These are phyloP conservation scores for Prinsepia uniflora DNA, from an alignment of 306 rosid species.

Conservation along the genomic window DNA sequence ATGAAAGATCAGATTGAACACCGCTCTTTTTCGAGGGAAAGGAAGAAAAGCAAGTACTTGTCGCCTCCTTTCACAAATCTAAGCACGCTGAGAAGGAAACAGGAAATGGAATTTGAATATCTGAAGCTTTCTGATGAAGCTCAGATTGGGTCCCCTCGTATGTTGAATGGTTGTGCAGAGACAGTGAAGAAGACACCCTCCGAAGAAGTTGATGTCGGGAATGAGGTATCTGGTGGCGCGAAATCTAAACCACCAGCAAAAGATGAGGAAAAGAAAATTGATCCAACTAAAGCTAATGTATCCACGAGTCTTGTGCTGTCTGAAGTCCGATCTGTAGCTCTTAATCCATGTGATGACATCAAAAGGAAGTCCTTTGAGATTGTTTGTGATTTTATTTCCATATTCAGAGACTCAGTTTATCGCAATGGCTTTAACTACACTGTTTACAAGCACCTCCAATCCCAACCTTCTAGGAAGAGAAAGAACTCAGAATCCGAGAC, in stretches of 20 bases:
- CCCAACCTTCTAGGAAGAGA: slow-evolving; percentile 43
- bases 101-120: slow-evolving; percentile 23
- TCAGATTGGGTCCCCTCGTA: slow-evolving; percentile 18
- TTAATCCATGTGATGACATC: slow-evolving; percentile 31
- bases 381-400: slow-evolving; percentile 38
- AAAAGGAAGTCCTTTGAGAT: slow-evolving; percentile 30
- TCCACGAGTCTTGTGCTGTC: slow-evolving; percentile 39
- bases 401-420: slow-evolving; percentile 54
- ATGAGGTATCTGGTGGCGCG: slow-evolving; percentile 22
- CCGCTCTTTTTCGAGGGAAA: slow-evolving; percentile 47
- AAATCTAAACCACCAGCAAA: slow-evolving; percentile 29
- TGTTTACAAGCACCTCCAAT: slow-evolving; percentile 28
- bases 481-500: slow-evolving; percentile 38
- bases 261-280: slow-evolving; percentile 29
- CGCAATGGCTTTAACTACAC: slow-evolving; percentile 38
- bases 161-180: slow-evolving; percentile 20
- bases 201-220: slow-evolving; percentile 19
- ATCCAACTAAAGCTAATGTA: slow-evolving; percentile 43
- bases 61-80: slow-evolving; percentile 69
- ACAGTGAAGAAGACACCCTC: slow-evolving; percentile 28
- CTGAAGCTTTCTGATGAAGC: slow-evolving; percentile 23
- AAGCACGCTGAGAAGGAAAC: slow-evolving; percentile 24
- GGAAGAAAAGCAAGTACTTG: slow-evolving; percentile 81
- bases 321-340: slow-evolving; percentile 40
- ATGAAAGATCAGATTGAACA: slow-evolving; percentile 29